Evolutionary conservation across 2,329 filamentous ascomycete genomes (phyloP).

Genomic region (Cordyceps javanica): DNA sequence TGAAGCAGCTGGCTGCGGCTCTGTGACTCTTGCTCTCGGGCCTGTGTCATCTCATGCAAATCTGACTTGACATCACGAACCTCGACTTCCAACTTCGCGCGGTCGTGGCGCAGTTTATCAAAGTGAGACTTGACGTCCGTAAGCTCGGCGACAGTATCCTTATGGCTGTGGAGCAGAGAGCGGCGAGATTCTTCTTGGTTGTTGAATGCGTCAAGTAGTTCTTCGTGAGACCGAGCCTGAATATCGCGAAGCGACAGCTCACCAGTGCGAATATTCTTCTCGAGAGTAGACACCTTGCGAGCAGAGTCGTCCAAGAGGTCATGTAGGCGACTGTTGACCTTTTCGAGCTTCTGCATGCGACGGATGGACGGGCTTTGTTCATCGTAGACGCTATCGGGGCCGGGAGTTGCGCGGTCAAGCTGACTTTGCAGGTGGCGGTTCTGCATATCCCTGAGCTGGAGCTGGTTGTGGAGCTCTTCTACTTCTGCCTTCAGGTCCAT

Average conservation of each 20-base stretch:
- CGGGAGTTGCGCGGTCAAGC: slow-evolving; percentile 62
- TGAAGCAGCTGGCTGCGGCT: slow-evolving; percentile 83
- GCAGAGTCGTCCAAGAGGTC: slow-evolving; percentile 91
- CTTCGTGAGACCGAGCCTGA: slow-evolving; percentile 88
- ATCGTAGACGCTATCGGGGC: slow-evolving; percentile 56
- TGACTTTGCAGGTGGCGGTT: slow-evolving; percentile 89
- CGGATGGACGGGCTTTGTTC: slow-evolving; percentile 75
- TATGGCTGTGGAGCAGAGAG: slow-evolving; percentile 76
- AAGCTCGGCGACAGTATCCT: slow-evolving; percentile 77
- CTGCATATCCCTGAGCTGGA: slow-evolving; percentile 92
- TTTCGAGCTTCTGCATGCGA: slow-evolving; percentile 84
- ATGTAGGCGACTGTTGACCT: slow-evolving; percentile 84
- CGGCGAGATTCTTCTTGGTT: slow-evolving; percentile 86
- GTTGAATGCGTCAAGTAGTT: slow-evolving; percentile 86
- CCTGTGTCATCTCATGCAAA: slow-evolving; percentile 69
- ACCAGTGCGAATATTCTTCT: slow-evolving; percentile 79
- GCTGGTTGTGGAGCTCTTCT: slow-evolving; percentile 87
- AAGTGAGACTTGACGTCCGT: slow-evolving; percentile 81
- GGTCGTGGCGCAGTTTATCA: slow-evolving; percentile 78
- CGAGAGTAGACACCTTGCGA: slow-evolving; percentile 84
- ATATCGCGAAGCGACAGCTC: slow-evolving; percentile 86
- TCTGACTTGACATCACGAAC: slow-evolving; percentile 79
- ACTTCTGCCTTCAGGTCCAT: slow-evolving; percentile 89
- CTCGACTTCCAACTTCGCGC: slow-evolving; percentile 75
- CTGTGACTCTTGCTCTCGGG: slow-evolving; percentile 80